Base-by-base conservation (phyloP, 345 rosid genomes). In the Eucalyptus pauciflora region DNA sequence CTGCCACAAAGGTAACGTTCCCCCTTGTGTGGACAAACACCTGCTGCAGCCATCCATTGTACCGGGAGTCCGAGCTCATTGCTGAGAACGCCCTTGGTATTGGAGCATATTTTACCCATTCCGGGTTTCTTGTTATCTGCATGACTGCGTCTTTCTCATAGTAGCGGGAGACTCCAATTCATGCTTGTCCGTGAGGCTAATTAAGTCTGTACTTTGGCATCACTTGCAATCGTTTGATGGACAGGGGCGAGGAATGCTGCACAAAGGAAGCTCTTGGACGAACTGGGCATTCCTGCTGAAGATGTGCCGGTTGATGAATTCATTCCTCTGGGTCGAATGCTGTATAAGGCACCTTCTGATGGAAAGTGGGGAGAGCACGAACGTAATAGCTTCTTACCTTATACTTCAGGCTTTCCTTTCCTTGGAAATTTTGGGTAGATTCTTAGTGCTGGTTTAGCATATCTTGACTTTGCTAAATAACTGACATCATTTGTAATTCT, bases 1-100 rank as follows among this genome's bases (percentile, higher is more conserved):
- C 99, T 89, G 95, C 94, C 50, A 95, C 99, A 33, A 97, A 97
- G 93, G 99, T 97, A 69, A 97, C 99, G 22, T 96, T 97, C 90
- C 99, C 99, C 87, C 98, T 95, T 50, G 99, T 96, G 90, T 97
- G 99, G 99, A 98, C 99, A 69, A 98, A 98, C 95, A 98, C 99
- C 86, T 98, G 99, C 92, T 98, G 99, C 93, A 98, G 99, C 93
- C 99, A 98, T 91, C 99, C 99, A 48, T 93, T 98, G 76, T 94
- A 94, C 92, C 98, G 99, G 87, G 98, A 96, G 87, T 93, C 98
- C 43, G 99, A 96, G 94, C 98, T 96, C 85, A 94, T 95, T 85
- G 91, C 93, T 2, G 99, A 96, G 91, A 92, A 95, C 56, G 89
- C 91, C 62, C 98, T 95, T 51, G 99, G 99, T 97, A 94, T 85